phyloP scores from a whole-genome alignment of 345 rosid genomes.

The Syzygium oleosum region DNA sequence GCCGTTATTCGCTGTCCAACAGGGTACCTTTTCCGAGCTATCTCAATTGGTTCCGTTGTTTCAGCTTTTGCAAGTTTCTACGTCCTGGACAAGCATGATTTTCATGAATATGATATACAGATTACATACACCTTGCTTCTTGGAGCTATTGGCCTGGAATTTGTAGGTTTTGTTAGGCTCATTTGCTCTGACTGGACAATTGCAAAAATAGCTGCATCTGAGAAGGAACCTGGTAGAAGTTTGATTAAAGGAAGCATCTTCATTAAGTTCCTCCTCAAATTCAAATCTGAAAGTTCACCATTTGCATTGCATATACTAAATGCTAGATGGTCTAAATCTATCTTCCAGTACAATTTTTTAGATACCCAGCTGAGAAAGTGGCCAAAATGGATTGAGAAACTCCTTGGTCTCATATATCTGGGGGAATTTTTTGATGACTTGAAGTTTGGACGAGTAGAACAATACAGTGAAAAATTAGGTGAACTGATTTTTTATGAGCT shows the following conservation, averaged over 20 bases:
- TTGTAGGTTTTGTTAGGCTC: neutral
- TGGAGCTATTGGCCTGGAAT: constrained; percentile 8
- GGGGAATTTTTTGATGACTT: neutral
- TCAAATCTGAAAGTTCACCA: neutral
- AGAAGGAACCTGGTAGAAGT: neutral
- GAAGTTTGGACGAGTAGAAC: neutral
- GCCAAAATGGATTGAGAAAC: neutral
- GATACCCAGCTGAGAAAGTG: neutral
- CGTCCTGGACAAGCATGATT: too few relatives aligned
- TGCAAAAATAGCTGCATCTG: neutral
- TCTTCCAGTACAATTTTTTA: neutral
- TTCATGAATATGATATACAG: neutral
- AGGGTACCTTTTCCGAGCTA: too few relatives aligned
- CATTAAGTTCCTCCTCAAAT: neutral
- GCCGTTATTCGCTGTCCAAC: too few relatives aligned
- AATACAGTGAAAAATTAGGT: neutral
- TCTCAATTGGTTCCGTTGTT: too few relatives aligned
- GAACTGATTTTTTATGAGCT: neutral
- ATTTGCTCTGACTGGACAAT: constrained; percentile 11
- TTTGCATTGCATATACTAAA: neutral
- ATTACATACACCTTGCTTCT: neutral
- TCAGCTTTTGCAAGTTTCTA: too few relatives aligned
- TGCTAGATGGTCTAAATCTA: neutral
- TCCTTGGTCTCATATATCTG: too few relatives aligned
- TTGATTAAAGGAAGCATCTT: neutral